These are phyloP conservation scores for Talaromyces verruculosus DNA, from an alignment of 2,329 filamentous ascomycete species.

Conservation along the genomic window DNA sequence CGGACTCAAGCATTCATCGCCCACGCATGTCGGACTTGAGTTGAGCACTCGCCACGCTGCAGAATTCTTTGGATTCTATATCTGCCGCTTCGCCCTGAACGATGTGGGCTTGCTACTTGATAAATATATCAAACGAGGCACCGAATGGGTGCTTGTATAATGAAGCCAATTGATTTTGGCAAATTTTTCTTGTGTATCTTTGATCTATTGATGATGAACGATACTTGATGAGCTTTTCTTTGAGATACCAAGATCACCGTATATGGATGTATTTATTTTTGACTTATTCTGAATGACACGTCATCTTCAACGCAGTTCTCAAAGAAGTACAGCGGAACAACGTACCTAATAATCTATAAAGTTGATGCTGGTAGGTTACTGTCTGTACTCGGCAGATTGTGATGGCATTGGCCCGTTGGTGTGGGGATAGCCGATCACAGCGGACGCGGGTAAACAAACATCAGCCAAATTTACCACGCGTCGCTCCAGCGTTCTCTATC, in stretches of 20 bases:
- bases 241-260: slow-evolving; percentile 23
- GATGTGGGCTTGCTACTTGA: slow-evolving; percentile 85
- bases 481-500: not conserved
- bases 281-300: not conserved
- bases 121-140: slow-evolving; percentile 95
- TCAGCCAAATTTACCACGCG: not conserved
- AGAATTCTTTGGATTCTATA: slow-evolving; percentile 96
- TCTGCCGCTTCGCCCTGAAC: slow-evolving; percentile 89
- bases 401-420: slow-evolving; percentile 7
- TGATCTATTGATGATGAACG: slow-evolving; percentile 15
- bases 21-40: slow-evolving; percentile 92
- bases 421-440: not conserved
- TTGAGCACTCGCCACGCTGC: slow-evolving; percentile 89
- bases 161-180: not conserved
- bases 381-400: not conserved
- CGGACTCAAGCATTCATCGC: slow-evolving; percentile 83
- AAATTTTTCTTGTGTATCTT: slow-evolving; percentile 7
- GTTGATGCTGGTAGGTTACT: not conserved
- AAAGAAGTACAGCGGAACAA: not conserved
- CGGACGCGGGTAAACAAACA: not conserved
- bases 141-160: slow-evolving; percentile 77
- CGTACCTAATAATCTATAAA: not conserved
- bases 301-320: no score
- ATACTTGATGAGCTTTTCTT: slow-evolving; percentile 20
- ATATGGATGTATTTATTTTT: slow-evolving; percentile 14